Evolutionary conservation across 2,329 filamentous ascomycete species (phyloP), one percentile per base, ranked within the genome.

Genomic region (Ophiostoma pallidulum): DNA sequence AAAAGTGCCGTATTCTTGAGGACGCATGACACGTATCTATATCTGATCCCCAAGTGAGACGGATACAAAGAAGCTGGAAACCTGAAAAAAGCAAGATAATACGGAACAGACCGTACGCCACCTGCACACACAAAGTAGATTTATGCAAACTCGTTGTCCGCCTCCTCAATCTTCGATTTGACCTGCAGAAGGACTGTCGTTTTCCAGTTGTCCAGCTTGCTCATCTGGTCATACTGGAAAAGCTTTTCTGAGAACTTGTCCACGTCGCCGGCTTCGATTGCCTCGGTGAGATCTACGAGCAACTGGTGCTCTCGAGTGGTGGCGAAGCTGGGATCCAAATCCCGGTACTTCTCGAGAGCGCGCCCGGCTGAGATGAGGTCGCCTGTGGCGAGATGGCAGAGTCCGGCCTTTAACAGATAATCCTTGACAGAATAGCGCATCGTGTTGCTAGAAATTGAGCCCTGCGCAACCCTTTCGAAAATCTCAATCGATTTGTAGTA

Each of bases 191-290:
- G 66, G 49, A 95, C 71, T 28, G 84, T 86, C 43, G 86, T 95
- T 83, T 96, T 95, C 91, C 91, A 97, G 71, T 91, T 92, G 63
- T 96, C 90, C 60, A 97, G 70, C 73, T 92, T 92, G 69, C 82
- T 92, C 69, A 95, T 74, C 70, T 94, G 86, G 64, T 96, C 89
- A 62, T 80, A 97, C 64, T 91, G 82, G 72, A 85, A 94, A 54
- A 92, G 67, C 64, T 90, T 89, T 61, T 94, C 87, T 19, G 84
- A 78, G 60, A 94, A 97, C 52, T 75, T 73, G 58, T 95, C 88
- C 63, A 85, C 82, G 59, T 94, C 86, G 48, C 82, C 82, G 28
- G 78, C 75, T 60, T 92, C 82, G 49, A 95, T 74, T 4, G 86
- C 79, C 51, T 84, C 80, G 28, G 78, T 70, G 32, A 97, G 71